Conservation (phyloP, 805 yeast species). For the Wickerhamiella kurtzmanii region DNA sequence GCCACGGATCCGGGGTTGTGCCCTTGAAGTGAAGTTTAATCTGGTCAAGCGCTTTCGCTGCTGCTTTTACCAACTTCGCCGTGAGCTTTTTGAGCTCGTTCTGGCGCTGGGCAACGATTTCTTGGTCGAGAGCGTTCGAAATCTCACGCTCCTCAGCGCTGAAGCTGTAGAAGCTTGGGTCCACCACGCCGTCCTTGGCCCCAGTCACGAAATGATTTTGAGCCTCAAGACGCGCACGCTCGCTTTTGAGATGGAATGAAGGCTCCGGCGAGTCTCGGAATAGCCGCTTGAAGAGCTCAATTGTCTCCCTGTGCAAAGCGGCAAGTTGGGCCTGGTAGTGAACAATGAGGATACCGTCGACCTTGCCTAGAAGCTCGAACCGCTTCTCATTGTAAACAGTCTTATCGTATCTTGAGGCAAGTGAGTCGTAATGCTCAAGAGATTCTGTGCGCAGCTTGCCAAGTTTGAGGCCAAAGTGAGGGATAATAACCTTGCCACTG, state of each 20-base stretch:
- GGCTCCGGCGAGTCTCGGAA: constrained; percentile 7
- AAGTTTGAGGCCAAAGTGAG: constrained; percentile 22
- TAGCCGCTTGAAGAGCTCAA: constrained; percentile 21
- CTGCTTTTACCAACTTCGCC: constrained; percentile 19
- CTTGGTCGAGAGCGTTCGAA: constrained; percentile 26
- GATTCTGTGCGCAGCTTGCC: constrained; percentile 36
- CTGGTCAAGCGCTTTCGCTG: constrained; percentile 25
- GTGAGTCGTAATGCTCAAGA: constrained; percentile 43
- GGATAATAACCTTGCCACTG: constrained; percentile 13
- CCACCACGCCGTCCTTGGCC: constrained; percentile 29
- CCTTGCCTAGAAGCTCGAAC: constrained; percentile 32
- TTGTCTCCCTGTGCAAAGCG: constrained; percentile 26
- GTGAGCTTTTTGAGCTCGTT: constrained; percentile 26
- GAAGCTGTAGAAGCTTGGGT: constrained; percentile 18
- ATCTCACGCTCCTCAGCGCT: constrained; percentile 19
- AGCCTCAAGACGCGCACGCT: constrained; percentile 17
- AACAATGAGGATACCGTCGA: constrained; percentile 31
- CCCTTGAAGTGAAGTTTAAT: constrained; percentile 21
- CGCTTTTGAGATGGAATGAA: constrained; percentile 22
- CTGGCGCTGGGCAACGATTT: constrained; percentile 24
- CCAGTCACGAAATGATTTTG: constrained; percentile 21
- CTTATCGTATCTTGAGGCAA: constrained; percentile 63
- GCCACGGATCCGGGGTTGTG: constrained; percentile 54
- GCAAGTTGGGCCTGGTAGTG: constrained; percentile 33
- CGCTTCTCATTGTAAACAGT: constrained; percentile 57